A percentile compares a stretch with the other conserved stretches of the same genome.
Conservation (phyloP, 331 rosid species). For the Acacia pycnantha region DNA sequence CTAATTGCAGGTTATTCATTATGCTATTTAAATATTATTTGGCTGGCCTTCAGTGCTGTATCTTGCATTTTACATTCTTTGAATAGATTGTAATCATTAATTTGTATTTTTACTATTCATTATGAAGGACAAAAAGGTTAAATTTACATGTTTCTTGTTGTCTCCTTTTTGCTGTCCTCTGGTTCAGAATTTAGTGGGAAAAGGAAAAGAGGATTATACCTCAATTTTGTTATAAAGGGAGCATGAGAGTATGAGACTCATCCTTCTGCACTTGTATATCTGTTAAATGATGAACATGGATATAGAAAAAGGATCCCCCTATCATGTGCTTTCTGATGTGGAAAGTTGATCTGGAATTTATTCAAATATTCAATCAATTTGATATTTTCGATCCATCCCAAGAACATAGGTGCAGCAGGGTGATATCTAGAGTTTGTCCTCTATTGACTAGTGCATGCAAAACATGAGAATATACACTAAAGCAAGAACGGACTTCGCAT, state of each 20-base stretch:
- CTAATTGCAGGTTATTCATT: constrained; percentile 17
- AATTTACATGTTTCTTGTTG: background rate
- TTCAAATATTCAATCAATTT: background rate
- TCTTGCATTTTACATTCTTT: constrained; percentile 20
- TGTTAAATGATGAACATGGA: background rate
- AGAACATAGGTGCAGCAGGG: background rate
- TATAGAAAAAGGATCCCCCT: background rate
- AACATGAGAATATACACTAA: no score
- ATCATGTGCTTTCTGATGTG: background rate
- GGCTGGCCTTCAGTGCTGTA: background rate
- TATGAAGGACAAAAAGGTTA: background rate
- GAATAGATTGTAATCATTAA: constrained; percentile 12
- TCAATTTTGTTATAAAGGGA: background rate
- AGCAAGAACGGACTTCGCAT: background rate
- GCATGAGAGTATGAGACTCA: background rate
- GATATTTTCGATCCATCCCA: constrained; percentile 16
- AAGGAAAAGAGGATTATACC: constrained; percentile 8
- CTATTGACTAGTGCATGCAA: no score
- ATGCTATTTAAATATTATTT: constrained; percentile 14
- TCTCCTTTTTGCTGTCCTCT: background rate
- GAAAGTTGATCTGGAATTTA: background rate
- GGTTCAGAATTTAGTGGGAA: background rate
- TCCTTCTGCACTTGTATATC: background rate
- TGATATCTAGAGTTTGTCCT: constrained; percentile 30
- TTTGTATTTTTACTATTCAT: constrained; percentile 16